A percentile compares a stretch with the other conserved stretches of the same genome.
These are phyloP conservation scores for Colletotrichum sublineola DNA, from an alignment of 2,329 filamentous ascomycete species.

Conservation along the genomic window DNA sequence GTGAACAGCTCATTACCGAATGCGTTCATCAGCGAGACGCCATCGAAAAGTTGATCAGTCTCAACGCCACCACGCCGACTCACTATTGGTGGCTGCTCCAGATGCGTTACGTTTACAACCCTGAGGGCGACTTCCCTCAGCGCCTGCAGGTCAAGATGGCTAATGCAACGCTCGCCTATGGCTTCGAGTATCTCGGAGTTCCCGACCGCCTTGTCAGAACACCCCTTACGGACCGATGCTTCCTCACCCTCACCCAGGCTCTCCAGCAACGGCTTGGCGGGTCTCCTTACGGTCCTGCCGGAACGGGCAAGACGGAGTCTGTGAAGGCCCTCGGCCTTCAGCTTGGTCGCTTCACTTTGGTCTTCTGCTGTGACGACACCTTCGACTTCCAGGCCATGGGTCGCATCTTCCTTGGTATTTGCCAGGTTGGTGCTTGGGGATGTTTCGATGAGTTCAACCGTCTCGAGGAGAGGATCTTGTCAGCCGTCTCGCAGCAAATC, in stretches of 20 bases:
- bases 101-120: conserved; percentile 94
- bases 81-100: conserved; percentile 95
- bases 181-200: conserved; percentile 97
- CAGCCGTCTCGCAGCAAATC: conserved; percentile 98
- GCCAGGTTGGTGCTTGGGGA: conserved; percentile 98
- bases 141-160: conserved; percentile 96
- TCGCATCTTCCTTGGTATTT: conserved; percentile 98
- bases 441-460: conserved; percentile 99
- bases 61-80: conserved; percentile 79
- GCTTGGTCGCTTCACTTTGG: conserved; percentile 95
- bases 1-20: conserved; percentile 98
- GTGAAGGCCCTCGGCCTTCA: conserved; percentile 98
- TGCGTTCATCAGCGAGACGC: conserved; percentile 97
- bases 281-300: conserved; percentile 96
- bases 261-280: conserved; percentile 95
- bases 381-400: conserved; percentile 99
- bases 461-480: conserved; percentile 96
- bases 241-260: conserved; percentile 96
- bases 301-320: conserved; percentile 98
- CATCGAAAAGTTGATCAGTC: conserved; percentile 85
- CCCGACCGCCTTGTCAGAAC: conserved; percentile 96
- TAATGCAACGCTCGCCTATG: conserved; percentile 94
- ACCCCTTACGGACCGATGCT: conserved; percentile 96
- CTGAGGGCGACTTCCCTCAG: conserved; percentile 84
- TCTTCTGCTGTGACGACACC: conserved; percentile 99